Base-by-base conservation (phyloP, 495 filamentous ascomycete species). In the Penicillium egyptiacum region DNA sequence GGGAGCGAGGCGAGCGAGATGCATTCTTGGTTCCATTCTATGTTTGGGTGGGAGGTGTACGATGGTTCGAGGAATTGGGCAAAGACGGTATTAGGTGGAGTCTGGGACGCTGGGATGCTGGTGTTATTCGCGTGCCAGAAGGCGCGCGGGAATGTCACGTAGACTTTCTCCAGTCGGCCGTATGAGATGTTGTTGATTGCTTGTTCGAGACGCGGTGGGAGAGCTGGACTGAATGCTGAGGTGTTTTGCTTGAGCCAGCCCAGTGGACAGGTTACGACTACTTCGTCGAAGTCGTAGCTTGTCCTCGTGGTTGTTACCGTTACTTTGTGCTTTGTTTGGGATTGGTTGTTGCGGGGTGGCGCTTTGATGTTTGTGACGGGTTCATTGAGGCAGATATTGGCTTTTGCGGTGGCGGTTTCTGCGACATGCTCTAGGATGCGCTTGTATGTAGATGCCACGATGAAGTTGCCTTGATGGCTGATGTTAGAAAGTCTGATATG, bases 161-260 rank as follows among this genome's bases (percentile, higher is more conserved):
- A 96, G 26, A 93, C 83, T 74, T 98, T 97, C 70, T 98, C 94
- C 0, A 98, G 81, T 46, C 84, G 83, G 20, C 94, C 94, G 68
- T 96, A 97, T 41, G 88, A 87, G 59, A 96, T 87, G 53, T 78
- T 82, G 42, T 82, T 70, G 65, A 98, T 95, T 10, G 91, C 91
- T 60, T 84, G 74, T 22, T 69, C 63, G 14, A 98, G 75, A 10
- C 84, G 81, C 1, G 70, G 57, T 2, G 91, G 89, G 8, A 97
- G 79, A 1, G 59, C 45, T 5, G 94, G 94, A 2, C 67, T 67
- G 67, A 98, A 97, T 20, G 83, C 82, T 5, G 79, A 63, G 12
- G 82, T 74, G 63, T 96, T 89, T 45, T 77, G 79, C 67, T 97
- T 94, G 4, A 98, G 78, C 86, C 91, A 97, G 53, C 94, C 94